These are phyloP conservation scores for Penicillium crustosum DNA, from an alignment of 2,329 filamentous ascomycete genomes.

Conservation along the genomic window DNA sequence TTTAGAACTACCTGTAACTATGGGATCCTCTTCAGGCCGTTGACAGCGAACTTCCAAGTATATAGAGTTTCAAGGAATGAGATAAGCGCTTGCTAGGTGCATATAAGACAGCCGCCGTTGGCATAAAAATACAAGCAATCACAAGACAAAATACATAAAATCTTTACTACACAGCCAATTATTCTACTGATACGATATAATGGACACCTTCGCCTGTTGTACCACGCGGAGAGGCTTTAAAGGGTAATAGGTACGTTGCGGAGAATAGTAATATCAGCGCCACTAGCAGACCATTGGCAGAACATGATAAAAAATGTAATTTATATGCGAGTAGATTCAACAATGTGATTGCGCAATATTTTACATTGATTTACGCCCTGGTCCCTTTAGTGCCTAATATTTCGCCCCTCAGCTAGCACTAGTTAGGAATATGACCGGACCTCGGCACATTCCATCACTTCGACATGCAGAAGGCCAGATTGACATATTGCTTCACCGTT, in stretches of 20 bases:
- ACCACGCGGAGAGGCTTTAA: neutral
- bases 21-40: neutral
- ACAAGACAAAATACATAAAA: neutral
- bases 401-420: neutral
- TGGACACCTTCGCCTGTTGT: too few relatives aligned
- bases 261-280: neutral
- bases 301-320: neutral
- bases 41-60: neutral
- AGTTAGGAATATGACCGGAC: neutral
- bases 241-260: too few relatives aligned
- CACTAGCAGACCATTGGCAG: neutral
- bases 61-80: neutral
- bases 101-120: neutral
- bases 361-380: neutral
- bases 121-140: neutral
- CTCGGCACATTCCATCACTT: too few relatives aligned
- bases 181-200: neutral
- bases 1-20: neutral
- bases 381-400: neutral
- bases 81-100: neutral
- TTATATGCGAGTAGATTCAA: neutral
- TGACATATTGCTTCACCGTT: neutral
- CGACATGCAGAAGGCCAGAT: neutral
- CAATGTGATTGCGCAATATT: neutral
- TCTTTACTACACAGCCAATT: neutral